phyloP scores from a whole-genome alignment of 2,329 filamentous ascomycete species.

The Pseudogymnoascus sp. region DNA sequence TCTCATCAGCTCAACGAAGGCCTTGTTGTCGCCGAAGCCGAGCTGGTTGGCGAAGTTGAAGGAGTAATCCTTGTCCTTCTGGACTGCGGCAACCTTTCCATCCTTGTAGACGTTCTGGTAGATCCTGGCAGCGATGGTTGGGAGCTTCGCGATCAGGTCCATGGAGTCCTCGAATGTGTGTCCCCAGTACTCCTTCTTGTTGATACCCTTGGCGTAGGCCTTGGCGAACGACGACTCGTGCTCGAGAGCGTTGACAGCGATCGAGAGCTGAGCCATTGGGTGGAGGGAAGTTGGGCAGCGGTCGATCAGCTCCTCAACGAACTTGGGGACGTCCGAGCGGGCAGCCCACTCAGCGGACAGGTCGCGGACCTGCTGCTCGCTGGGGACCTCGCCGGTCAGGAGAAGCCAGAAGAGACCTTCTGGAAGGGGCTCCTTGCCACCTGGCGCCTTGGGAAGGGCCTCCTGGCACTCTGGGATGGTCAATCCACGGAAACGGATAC shows the following conservation, averaged over 20 bases:
- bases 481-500: constrained; percentile 98
- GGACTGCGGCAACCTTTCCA: constrained; percentile 89
- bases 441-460: constrained; percentile 91
- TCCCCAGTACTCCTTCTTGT: constrained; percentile 99
- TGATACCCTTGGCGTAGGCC: constrained; percentile 97
- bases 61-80: constrained; percentile 99
- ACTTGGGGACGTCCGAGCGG: constrained; percentile 93
- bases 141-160: constrained; percentile 99
- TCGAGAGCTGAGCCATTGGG: constrained; percentile 99
- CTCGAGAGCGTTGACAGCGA: constrained; percentile 96
- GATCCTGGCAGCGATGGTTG: constrained; percentile 95
- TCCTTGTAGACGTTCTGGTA: constrained; percentile 99
- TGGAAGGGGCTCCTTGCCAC: constrained; percentile 92
- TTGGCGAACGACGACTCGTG: constrained; percentile 96
- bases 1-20: constrained; percentile 97
- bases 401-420: constrained; percentile 99
- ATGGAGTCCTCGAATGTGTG: constrained; percentile 99
- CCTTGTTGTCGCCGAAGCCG: constrained; percentile 86
- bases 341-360: constrained; percentile 98
- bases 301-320: constrained; percentile 98
- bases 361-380: constrained; percentile 96
- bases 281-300: constrained; percentile 98
- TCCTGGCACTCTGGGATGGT: constrained; percentile 99
- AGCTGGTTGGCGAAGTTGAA: constrained; percentile 99
- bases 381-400: constrained; percentile 93